Percentiles rank a stretch among this genome's conserved stretches.
phyloP scores from a whole-genome alignment of 2,329 filamentous ascomycete genomes.

The Verticillium longisporum region DNA sequence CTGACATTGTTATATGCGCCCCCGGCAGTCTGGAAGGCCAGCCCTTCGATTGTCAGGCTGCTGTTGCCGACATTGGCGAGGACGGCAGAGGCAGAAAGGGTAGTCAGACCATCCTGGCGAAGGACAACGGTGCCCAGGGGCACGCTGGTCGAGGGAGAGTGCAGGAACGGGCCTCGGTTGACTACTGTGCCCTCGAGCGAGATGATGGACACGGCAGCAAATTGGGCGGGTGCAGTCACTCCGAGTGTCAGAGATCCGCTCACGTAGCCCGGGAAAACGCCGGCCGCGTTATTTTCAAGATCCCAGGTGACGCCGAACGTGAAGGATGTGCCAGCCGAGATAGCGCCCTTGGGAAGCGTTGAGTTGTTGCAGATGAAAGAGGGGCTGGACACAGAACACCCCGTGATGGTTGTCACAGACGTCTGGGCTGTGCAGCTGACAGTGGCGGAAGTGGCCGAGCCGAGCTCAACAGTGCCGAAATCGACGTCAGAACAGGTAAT shows the following conservation, averaged over 20 bases:
- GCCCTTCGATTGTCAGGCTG: slow-evolving; percentile 25
- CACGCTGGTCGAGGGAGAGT: slow-evolving; percentile 25
- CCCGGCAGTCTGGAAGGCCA: slow-evolving; percentile 22
- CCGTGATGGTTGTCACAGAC: slow-evolving; percentile 25
- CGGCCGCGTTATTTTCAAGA: slow-evolving; percentile 19
- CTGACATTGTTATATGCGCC: slow-evolving; percentile 22
- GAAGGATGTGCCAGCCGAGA: slow-evolving; percentile 27
- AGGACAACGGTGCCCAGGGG: slow-evolving; percentile 32
- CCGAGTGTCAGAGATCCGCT: slow-evolving; percentile 27
- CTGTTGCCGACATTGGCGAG: slow-evolving; percentile 29
- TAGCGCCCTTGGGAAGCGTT: slow-evolving; percentile 25
- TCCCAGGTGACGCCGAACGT: slow-evolving; percentile 32
- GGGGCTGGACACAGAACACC: slow-evolving; percentile 25
- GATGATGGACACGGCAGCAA: slow-evolving; percentile 26
- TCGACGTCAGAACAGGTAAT: slow-evolving; percentile 31
- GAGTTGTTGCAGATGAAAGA: slow-evolving; percentile 28
- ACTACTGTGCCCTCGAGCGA: slow-evolving; percentile 29
- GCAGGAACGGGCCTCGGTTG: slow-evolving; percentile 25
- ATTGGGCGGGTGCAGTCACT: slow-evolving; percentile 27
- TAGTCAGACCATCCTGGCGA: slow-evolving; percentile 16
- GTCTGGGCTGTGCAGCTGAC: slow-evolving; percentile 31
- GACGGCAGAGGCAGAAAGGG: slow-evolving; percentile 22
- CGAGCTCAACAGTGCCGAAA: slow-evolving; percentile 28
- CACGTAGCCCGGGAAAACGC: slow-evolving; percentile 25
- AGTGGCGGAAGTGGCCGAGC: slow-evolving; percentile 18